These are phyloP conservation scores for Rubia tinctorum DNA, from an alignment of 305 asterid species.

Conservation along the genomic window DNA sequence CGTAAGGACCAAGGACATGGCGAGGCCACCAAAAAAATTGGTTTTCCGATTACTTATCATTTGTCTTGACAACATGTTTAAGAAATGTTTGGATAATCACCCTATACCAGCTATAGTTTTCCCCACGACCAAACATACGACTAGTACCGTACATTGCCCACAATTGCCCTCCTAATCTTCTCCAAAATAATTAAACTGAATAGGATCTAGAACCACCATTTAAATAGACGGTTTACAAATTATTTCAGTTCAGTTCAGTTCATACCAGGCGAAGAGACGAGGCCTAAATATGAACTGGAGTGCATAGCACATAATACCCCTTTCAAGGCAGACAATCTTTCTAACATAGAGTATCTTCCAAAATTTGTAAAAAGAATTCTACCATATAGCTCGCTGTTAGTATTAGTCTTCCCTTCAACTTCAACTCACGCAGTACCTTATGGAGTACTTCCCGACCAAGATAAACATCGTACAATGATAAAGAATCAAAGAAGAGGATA, in stretches of 20 bases:
- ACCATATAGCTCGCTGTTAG: not conserved
- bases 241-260: not conserved
- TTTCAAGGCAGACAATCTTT: too few species aligned
- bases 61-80: not conserved
- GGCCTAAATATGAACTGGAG: not conserved
- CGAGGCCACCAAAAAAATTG: slow-evolving; percentile 18
- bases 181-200: too few species aligned
- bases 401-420: not conserved
- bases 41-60: not conserved
- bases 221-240: too few species aligned
- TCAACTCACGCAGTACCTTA: not conserved
- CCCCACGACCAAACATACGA: slow-evolving; percentile 2
- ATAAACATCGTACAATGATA: not conserved
- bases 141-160: not conserved
- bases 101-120: slow-evolving; percentile 7
- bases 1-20: slow-evolving; percentile 17
- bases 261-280: too few species aligned
- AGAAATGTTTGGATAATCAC: slow-evolving; percentile 8
- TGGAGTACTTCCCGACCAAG: not conserved
- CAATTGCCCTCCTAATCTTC: not conserved
- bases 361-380: not conserved
- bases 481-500: not conserved
- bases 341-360: not conserved
- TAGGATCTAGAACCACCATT: too few species aligned
- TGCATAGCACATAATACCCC: not conserved